Percentiles rank a stretch among this genome's conserved stretches.
These are phyloP conservation scores for Exophiala oligosperma DNA, from an alignment of 2,329 filamentous ascomycete species.

Conservation along the genomic window DNA sequence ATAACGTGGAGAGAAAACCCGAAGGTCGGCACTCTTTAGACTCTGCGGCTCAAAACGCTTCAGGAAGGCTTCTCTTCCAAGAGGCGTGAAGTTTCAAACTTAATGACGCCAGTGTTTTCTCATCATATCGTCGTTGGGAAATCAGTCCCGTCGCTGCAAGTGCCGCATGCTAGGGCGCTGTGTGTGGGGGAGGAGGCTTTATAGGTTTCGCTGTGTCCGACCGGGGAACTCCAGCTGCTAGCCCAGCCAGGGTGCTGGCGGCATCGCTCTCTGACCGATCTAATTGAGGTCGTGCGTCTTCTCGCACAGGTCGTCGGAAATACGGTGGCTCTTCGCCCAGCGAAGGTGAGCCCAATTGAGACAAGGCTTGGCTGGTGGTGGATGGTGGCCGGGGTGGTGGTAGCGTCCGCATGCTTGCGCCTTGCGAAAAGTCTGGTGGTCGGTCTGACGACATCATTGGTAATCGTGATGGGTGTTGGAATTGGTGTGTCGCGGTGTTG, in stretches of 20 bases:
- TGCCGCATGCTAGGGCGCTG: slow-evolving; percentile 1
- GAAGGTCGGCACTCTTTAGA: no score
- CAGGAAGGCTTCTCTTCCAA: neutral
- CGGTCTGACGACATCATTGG: slow-evolving; percentile 18
- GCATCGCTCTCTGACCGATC: slow-evolving; percentile 28
- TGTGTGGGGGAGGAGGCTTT: slow-evolving; percentile 6
- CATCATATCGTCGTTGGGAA: slow-evolving; percentile 11
- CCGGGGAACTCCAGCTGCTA: slow-evolving; percentile 19
- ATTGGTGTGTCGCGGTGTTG: slow-evolving; percentile 8
- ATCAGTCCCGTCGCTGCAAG: slow-evolving; percentile 3
- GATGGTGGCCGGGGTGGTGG: slow-evolving; percentile 19
- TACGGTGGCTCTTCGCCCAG: slow-evolving; percentile 6
- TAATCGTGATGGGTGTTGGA: slow-evolving; percentile 10
- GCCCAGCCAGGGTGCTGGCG: slow-evolving; percentile 24
- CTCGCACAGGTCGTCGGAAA: slow-evolving; percentile 12
- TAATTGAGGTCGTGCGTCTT: slow-evolving; percentile 10
- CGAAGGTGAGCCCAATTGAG: slow-evolving; percentile 11
- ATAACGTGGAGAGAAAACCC: no score
- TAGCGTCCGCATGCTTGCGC: slow-evolving; percentile 12
- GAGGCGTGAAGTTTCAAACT: neutral
- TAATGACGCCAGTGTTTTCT: neutral
- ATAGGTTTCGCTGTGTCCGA: slow-evolving; percentile 9
- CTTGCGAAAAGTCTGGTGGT: slow-evolving; percentile 11
- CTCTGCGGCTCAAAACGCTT: neutral
- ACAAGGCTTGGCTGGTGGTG: neutral